phyloP scores from a whole-genome alignment of 1,284 basidiomycete species.

The Puccinia horiana region DNA sequence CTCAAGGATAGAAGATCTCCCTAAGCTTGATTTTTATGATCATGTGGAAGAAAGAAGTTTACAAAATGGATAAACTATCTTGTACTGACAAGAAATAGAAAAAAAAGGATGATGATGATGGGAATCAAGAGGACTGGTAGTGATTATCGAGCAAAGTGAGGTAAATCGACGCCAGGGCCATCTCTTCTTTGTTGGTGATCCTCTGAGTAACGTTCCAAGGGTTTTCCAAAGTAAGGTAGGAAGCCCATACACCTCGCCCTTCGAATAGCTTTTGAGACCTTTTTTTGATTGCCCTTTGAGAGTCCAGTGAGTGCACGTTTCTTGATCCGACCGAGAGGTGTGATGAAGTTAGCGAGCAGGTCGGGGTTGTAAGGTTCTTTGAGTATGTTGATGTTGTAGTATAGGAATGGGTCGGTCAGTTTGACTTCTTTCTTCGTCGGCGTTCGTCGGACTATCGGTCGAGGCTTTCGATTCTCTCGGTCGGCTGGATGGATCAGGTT shows the following conservation, averaged over 20 bases:
- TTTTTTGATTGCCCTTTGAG: constrained; percentile 77
- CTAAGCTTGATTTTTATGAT: too few relatives aligned
- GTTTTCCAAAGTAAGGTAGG: constrained; percentile 63
- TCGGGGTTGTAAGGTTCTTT: constrained; percentile 68
- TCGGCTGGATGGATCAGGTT: constrained; percentile 46
- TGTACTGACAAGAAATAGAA: too few relatives aligned
- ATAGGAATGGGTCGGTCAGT: constrained; percentile 64
- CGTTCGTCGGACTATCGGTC: constrained; percentile 28
- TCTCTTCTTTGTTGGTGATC: constrained; percentile 40
- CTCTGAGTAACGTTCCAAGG: constrained; percentile 29
- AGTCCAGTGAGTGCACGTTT: constrained; percentile 71
- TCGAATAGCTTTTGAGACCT: constrained; percentile 81
- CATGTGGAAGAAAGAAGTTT: too few relatives aligned
- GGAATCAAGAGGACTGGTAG: neutral
- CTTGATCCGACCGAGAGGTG: constrained; percentile 82
- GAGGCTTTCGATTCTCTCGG: constrained; percentile 34
- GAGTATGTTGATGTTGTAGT: constrained; percentile 58
- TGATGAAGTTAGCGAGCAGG: constrained; percentile 71
- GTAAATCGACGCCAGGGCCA: constrained; percentile 46
- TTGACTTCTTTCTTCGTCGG: constrained; percentile 16
- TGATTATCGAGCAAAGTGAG: constrained; percentile 39
- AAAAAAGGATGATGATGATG: too few relatives aligned
- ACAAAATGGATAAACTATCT: too few relatives aligned
- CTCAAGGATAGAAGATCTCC: too few relatives aligned
- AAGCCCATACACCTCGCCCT: constrained; percentile 91